Evolutionary conservation across 2,329 filamentous ascomycete genomes (phyloP).

Genomic region (Didymella arachidicola): DNA sequence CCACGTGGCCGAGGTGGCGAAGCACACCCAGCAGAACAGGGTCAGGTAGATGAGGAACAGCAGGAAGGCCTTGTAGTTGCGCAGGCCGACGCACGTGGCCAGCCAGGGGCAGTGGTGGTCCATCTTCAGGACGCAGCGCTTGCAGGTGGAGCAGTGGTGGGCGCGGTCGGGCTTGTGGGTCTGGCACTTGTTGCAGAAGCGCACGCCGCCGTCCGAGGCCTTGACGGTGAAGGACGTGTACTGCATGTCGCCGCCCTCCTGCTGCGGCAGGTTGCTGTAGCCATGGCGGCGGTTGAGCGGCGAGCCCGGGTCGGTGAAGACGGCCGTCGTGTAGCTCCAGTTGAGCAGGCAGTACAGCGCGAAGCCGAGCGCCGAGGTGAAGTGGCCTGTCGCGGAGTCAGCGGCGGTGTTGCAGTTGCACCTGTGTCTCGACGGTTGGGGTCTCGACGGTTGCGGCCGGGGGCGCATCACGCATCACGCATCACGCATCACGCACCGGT

Average conservation of each 20-base stretch:
- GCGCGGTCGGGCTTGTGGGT: constrained; percentile 92
- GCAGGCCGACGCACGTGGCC: constrained; percentile 90
- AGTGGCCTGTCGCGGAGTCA: constrained; percentile 38
- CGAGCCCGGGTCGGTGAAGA: constrained; percentile 88
- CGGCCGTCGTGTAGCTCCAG: constrained; percentile 88
- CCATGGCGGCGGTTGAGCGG: constrained; percentile 61
- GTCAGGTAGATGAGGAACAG: constrained; percentile 91
- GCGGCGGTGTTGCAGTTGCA: neutral
- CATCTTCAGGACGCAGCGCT: constrained; percentile 97
- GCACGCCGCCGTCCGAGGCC: constrained; percentile 77
- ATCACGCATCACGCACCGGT: constrained; percentile 40
- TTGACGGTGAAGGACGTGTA: constrained; percentile 89
- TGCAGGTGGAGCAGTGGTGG: constrained; percentile 96
- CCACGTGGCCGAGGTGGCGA: constrained; percentile 80
- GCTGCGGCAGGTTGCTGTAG: constrained; percentile 84
- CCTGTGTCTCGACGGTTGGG: neutral
- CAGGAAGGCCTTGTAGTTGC: constrained; percentile 95
- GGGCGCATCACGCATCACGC: neutral
- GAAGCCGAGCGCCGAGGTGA: constrained; percentile 69
- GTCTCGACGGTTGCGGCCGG: constrained; percentile 10
- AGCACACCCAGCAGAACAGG: constrained; percentile 82
- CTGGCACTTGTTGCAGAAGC: constrained; percentile 98
- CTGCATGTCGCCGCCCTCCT: constrained; percentile 61
- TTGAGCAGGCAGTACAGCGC: constrained; percentile 80
- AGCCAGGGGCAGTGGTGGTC: constrained; percentile 99